These are phyloP conservation scores for Leccinum broughii DNA, from an alignment of 768 basidiomycete species.

Conservation along the genomic window DNA sequence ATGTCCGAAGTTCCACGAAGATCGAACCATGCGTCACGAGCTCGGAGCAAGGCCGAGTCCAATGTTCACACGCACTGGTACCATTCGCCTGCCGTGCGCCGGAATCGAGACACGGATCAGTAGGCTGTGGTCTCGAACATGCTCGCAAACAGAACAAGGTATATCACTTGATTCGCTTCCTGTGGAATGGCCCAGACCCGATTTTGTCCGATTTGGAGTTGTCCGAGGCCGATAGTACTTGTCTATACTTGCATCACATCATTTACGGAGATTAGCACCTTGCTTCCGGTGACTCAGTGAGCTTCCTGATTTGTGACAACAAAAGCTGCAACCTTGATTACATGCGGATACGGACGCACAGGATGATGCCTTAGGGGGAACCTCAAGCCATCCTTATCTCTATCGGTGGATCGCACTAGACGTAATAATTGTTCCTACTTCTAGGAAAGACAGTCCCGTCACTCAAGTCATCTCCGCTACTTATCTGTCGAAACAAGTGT, in stretches of 20 bases:
- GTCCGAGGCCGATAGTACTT: background rate
- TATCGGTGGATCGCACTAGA: background rate
- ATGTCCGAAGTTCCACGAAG: background rate
- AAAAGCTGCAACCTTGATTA: background rate
- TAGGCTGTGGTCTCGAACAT: background rate
- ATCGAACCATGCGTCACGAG: background rate
- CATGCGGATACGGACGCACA: background rate
- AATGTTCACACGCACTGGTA: background rate
- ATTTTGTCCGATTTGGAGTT: background rate
- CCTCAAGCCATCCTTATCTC: background rate
- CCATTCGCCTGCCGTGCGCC: background rate
- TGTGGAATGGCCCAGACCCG: slow-evolving; percentile 7
- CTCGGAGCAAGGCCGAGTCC: background rate
- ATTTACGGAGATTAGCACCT: background rate
- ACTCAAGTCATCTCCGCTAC: background rate
- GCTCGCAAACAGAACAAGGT: slow-evolving; percentile 2
- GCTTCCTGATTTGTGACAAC: background rate
- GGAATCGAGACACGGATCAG: background rate
- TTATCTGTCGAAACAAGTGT: background rate
- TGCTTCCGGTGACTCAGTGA: background rate
- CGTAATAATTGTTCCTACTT: background rate
- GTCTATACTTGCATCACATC: too few relatives aligned
- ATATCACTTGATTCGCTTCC: slow-evolving; percentile 8
- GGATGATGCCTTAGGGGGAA: background rate
- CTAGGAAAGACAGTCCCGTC: background rate